Conservation (phyloP, 192 early-diverging fungal genomes). For the Podila epigama region DNA sequence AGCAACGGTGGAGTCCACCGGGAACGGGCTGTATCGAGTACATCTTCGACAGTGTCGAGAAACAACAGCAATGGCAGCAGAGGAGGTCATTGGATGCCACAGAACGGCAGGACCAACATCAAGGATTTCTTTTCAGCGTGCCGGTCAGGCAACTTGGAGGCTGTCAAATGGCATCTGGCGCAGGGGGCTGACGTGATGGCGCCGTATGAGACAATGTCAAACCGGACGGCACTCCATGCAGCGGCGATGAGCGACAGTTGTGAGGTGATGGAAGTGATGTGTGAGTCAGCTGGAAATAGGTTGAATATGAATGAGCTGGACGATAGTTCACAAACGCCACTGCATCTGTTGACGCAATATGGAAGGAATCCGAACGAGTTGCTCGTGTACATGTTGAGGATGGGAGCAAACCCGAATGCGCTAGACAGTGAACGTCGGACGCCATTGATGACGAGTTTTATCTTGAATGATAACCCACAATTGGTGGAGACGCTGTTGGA, state of each 20-base stretch:
- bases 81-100: slow-evolving; percentile 9
- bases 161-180: slow-evolving; percentile 32
- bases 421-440: slow-evolving; percentile 40
- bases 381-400: slow-evolving; percentile 38
- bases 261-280: slow-evolving; percentile 31
- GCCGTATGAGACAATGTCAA: slow-evolving; percentile 33
- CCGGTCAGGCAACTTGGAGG: slow-evolving; percentile 24
- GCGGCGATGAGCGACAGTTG: slow-evolving; percentile 39
- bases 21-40: too few species aligned
- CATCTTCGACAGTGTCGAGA: neutral
- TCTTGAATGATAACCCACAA: slow-evolving; percentile 29
- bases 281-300: slow-evolving; percentile 22
- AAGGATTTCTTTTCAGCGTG: slow-evolving; percentile 34
- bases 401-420: slow-evolving; percentile 27
- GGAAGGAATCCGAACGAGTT: slow-evolving; percentile 6
- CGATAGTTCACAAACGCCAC: slow-evolving; percentile 33
- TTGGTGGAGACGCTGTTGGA: slow-evolving; percentile 41
- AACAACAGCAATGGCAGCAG: slow-evolving; percentile 6
- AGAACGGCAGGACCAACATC: slow-evolving; percentile 25
- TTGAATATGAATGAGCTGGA: slow-evolving; percentile 41
- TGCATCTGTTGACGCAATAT: slow-evolving; percentile 38
- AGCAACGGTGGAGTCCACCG: too few species aligned
- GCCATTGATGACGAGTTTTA: slow-evolving; percentile 36
- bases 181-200: slow-evolving; percentile 40
- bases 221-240: slow-evolving; percentile 32